Evolutionary conservation across 108 stramenopile species (phyloP).

Genomic region (Seminavis robusta): DNA sequence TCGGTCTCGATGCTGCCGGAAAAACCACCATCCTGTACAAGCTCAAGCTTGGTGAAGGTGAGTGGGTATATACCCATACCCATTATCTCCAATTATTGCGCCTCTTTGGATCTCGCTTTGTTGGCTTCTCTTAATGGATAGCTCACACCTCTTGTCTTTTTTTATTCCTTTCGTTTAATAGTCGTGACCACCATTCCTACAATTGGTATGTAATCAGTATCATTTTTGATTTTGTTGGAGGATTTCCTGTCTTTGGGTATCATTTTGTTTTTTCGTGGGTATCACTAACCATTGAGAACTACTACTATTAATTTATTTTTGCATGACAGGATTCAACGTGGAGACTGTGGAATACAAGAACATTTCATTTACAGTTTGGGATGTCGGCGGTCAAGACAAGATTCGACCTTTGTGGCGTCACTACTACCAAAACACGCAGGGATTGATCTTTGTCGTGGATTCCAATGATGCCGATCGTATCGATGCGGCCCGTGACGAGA

Average conservation of each 20-base stretch:
- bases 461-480: slow-evolving; percentile 97
- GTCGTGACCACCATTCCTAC: slow-evolving; percentile 49
- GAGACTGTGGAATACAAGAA: slow-evolving; percentile 95
- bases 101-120: too few species aligned
- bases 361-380: slow-evolving; percentile 95
- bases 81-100: too few species aligned
- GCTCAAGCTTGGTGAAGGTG: slow-evolving; percentile 95
- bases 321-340: slow-evolving; percentile 94
- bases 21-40: slow-evolving; percentile 99
- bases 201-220: too few species aligned
- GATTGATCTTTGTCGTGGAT: slow-evolving; percentile 97
- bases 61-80: too few species aligned
- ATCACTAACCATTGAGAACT: too few species aligned
- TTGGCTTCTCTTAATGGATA: neutral
- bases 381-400: slow-evolving; percentile 99
- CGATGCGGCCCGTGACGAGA: slow-evolving; percentile 93
- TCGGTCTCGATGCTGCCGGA: slow-evolving; percentile 99
- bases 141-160: neutral
- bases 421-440: slow-evolving; percentile 99
- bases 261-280: too few species aligned
- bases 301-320: too few species aligned
- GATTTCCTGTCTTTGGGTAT: too few species aligned
- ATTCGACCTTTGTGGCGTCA: slow-evolving; percentile 98
- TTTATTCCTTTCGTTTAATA: neutral
- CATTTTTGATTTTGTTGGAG: too few species aligned